Base-by-base conservation (phyloP, 805 yeast species). In the Nakazawaea sp. region DNA sequence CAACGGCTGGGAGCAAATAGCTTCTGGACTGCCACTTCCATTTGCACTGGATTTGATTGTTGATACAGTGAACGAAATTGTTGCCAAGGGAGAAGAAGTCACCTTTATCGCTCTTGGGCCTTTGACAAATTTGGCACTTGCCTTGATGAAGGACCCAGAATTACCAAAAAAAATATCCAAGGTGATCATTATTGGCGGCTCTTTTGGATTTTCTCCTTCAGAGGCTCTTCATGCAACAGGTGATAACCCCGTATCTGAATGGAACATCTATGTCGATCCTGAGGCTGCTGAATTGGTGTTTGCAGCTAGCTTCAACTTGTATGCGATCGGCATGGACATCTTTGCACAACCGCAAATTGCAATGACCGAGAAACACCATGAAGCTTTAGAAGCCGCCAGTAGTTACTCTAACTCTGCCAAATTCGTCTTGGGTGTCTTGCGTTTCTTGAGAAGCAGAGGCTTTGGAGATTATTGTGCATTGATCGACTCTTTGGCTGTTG, bases 311-410 rank as follows among this genome's bases (percentile, higher is more conserved):
- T 51, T 48, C 45, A 46, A 50, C 20, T 36, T 50, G 29, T 45
- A 47, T 3, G 55, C 54, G 15, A 49, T 51, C 27, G 53, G 55
- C 8, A 47, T 51, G 54, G 55, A 51, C 39, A 51, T 51, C 2
- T 50, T 51, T 41, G 47, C 52, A 35, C 56, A 51, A 35, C 50
- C 53, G 3, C 47, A 48, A 18, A 50, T 51, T n/a, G 43, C 46
- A 17, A 44, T 51, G 49, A 45, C 37, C 9, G 40, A 39, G 18
- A 26, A 30, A 15, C 36, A 43, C 27, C 35, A 38, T 12, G 33
- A 33, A 7, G 35, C 26, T 3, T 38, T 51, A 23, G 32, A 28
- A 21, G 28, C 32, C 12, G 36, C 44, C 19, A 19, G 28, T 7
- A 21, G 24, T 21, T 10, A 10, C 24, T 32, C 53, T 4, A 28